Base-by-base conservation (phyloP, 176 grass and related monocot genomes). In the Poa annua region DNA sequence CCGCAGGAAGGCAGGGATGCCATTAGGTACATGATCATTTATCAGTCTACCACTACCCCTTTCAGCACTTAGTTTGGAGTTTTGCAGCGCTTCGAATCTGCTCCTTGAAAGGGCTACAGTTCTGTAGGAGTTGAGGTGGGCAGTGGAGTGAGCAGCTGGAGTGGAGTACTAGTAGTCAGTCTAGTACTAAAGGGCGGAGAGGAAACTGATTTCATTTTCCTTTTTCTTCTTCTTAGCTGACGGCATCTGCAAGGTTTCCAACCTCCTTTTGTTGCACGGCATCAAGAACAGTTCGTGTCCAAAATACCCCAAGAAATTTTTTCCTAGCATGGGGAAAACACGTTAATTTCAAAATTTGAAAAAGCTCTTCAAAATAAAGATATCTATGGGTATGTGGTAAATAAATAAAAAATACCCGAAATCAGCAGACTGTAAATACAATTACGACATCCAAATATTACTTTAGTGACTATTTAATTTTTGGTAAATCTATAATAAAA, bases 21-120 rank as follows among this genome's bases (percentile, higher is more conserved):
- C 63, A 64, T 78, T 11, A 71, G 83, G 48, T 82, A 75, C 81
- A 80, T 84, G 57, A 61, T 42, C 36, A 51, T 71, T 53, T 41
- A 24, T 65, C 66, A 71, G 19, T 20, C 48, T 14, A 78, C 45
- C 45, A 50, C 45, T 44, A 74, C 47, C 71, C 15, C 35, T 81
- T 66, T 47, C 57, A 51, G 44, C 16, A 59, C 8, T 69, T 38
- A 52, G 17, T 19, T 35, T 25, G 32, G 70, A 22, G 25, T 35
- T 71, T 57, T 42, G 63, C 64, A 52, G 22, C 29, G 4, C 45
- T 81, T 81, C 22, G 44, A 80, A 21, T 80, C 24, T 79, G 76
- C 57, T 76, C 33, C 33, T 36, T 13, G 51, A 15, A 35, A 15
- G 32, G n/a, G 56, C 26, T 45, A 48, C 59, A 63, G 25, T 41